Percentiles rank a stretch among this genome's conserved stretches.
These are phyloP conservation scores for Aspergillus avenaceus DNA, from an alignment of 495 filamentous ascomycete genomes.

Conservation along the genomic window DNA sequence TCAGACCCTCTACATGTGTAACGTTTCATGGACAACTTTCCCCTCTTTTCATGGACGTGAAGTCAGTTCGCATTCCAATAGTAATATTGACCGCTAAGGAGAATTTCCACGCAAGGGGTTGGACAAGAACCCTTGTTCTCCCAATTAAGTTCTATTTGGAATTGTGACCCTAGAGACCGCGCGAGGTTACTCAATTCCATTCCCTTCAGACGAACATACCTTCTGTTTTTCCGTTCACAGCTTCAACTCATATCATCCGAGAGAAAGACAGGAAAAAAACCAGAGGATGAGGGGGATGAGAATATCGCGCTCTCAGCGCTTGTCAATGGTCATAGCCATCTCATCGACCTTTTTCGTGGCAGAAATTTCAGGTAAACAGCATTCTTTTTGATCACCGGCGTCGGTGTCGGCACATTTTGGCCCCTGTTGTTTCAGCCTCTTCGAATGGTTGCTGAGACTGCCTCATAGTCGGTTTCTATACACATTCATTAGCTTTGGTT, in stretches of 20 bases:
- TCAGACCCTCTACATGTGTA: too few species aligned
- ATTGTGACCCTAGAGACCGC: too few species aligned
- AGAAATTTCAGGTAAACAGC: slow-evolving; percentile 42
- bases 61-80: background rate
- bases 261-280: too few species aligned
- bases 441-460: background rate
- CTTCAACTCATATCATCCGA: too few species aligned
- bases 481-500: slow-evolving; percentile 80
- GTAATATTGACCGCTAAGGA: background rate
- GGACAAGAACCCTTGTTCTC: background rate
- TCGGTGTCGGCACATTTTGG: background rate
- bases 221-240: background rate
- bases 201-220: background rate
- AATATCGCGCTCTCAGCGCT: slow-evolving; percentile 34
- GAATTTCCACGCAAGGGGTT: background rate
- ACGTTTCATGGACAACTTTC: too few species aligned
- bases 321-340: slow-evolving; percentile 44
- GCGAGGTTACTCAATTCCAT: too few species aligned
- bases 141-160: background rate
- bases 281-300: slow-evolving; percentile 9
- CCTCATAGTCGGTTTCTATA: slow-evolving; percentile 62
- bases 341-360: slow-evolving; percentile 48
- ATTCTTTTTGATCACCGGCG: background rate
- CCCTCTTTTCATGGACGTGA: too few species aligned
- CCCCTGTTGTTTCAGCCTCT: background rate